These are phyloP conservation scores for Phymatotrichopsis omnivora DNA, from an alignment of 2,329 filamentous ascomycete species.

Conservation along the genomic window DNA sequence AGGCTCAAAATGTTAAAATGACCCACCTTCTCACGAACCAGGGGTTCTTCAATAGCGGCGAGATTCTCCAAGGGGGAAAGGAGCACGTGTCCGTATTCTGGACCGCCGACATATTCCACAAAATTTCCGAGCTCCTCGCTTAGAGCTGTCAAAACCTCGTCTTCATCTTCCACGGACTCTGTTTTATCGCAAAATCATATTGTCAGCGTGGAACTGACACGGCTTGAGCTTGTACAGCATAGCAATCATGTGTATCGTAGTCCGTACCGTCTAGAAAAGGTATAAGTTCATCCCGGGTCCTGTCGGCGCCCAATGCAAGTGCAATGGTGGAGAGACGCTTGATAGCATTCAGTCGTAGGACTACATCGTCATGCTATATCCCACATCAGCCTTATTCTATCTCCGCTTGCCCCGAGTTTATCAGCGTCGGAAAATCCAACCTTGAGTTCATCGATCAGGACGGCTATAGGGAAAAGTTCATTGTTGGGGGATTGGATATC, in stretches of 20 bases:
- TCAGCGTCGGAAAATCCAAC: constrained; percentile 43
- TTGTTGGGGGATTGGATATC: constrained; percentile 56
- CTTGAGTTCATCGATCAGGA: constrained; percentile 99
- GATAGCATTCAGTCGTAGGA: constrained; percentile 95
- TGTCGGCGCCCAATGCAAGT: constrained; percentile 85
- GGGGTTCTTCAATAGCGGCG: constrained; percentile 93
- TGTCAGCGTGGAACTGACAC: constrained; percentile 20
- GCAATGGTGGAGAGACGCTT: constrained; percentile 97
- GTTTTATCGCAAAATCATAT: constrained; percentile 34
- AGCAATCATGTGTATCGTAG: neutral
- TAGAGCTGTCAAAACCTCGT: constrained; percentile 92
- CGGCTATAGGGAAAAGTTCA: constrained; percentile 99
- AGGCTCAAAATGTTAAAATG: constrained; percentile 4
- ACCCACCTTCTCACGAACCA: constrained; percentile 90
- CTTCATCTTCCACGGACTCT: constrained; percentile 99
- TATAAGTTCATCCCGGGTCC: constrained; percentile 96
- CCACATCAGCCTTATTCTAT: constrained; percentile 18
- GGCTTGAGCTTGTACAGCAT: neutral
- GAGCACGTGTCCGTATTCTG: constrained; percentile 88
- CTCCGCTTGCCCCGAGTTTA: constrained; percentile 2
- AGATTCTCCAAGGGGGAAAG: constrained; percentile 96
- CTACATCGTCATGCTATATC: constrained; percentile 86
- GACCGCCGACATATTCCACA: constrained; percentile 93
- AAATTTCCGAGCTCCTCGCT: constrained; percentile 96
- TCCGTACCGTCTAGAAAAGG: constrained; percentile 88